Evolutionary conservation across 2,329 filamentous ascomycete genomes (phyloP).

Genomic region (Lachnellula subtilissima): DNA sequence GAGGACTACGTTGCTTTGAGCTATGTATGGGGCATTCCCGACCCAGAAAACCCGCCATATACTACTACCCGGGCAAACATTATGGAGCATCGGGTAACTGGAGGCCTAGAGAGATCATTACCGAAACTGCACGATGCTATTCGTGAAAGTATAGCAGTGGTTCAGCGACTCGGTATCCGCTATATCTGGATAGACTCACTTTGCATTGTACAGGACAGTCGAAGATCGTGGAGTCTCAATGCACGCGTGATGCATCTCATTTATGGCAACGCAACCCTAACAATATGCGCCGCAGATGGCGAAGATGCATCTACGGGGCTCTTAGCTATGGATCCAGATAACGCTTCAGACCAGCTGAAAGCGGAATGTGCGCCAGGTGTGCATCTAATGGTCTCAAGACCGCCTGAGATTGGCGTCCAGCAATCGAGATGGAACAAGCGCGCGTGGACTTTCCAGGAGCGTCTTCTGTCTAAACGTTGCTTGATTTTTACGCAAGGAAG

Average conservation of each 20-base stretch:
- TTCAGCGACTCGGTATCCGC: constrained; percentile 15
- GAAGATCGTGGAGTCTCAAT: constrained; percentile 9
- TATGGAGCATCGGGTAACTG: constrained; percentile 1
- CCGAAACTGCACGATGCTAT: constrained; percentile 16
- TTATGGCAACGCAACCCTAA: constrained; percentile 22
- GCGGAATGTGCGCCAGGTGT: constrained; percentile 12
- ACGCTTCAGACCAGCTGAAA: constrained; percentile 13
- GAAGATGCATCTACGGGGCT: constrained; percentile 10
- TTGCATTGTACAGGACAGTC: constrained; percentile 24
- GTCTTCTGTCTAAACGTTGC: constrained; percentile 9
- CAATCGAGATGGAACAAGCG: constrained; percentile 13
- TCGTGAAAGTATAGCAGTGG: constrained; percentile 23
- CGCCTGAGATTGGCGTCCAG: constrained; percentile 29
- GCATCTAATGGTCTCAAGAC: constrained; percentile 18
- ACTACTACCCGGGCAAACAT: constrained; percentile 10
- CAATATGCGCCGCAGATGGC: constrained; percentile 24
- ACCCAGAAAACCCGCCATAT: neutral
- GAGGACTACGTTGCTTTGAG: constrained; percentile 9
- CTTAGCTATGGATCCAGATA: constrained; percentile 3
- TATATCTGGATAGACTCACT: constrained; percentile 26
- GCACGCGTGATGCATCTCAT: constrained; percentile 24
- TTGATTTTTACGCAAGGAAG: constrained; percentile 11
- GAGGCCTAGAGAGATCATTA: constrained; percentile 1
- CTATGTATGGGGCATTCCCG: constrained; percentile 11
- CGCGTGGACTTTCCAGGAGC: constrained; percentile 20